Conservation (phyloP, 2,329 filamentous ascomycete genomes). For the Fusarium decemcellulare region DNA sequence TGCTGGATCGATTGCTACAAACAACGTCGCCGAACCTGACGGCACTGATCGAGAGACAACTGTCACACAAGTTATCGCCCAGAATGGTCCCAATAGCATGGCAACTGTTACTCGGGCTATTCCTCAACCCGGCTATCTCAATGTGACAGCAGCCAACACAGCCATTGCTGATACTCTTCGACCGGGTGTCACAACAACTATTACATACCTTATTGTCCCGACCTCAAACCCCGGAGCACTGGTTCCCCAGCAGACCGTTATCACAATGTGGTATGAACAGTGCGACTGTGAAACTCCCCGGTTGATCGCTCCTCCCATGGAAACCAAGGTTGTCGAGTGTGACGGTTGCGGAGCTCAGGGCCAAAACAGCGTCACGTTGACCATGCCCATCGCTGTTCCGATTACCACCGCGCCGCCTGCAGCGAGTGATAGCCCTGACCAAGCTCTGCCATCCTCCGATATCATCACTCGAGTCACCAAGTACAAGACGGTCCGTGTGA, state of each 20-base stretch:
- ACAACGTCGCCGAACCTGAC: not conserved
- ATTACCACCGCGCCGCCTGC: not conserved
- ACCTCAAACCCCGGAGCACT: conserved; percentile 52
- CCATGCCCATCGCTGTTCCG: conserved; percentile 36
- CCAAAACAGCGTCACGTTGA: conserved; percentile 42
- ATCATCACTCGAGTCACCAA: conserved; percentile 17
- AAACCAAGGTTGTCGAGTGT: conserved; percentile 40
- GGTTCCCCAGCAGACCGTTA: conserved; percentile 50
- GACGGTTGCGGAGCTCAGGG: conserved; percentile 41
- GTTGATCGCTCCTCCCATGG: conserved; percentile 37
- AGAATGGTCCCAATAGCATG: not conserved
- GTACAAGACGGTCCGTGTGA: conserved; percentile 29
- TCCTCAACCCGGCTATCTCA: too few species aligned
- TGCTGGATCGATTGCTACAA: not conserved
- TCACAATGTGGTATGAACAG: conserved; percentile 47
- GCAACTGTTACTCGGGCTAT: too few species aligned
- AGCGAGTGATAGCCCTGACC: not conserved
- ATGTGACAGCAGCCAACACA: too few species aligned
- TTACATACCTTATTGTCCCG: conserved; percentile 45
- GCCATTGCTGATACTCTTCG: not conserved
- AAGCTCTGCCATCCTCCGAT: conserved; percentile 8
- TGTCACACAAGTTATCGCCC: not conserved
- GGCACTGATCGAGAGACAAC: not conserved
- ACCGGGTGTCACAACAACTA: conserved; percentile 33
- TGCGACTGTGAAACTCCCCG: conserved; percentile 40